Percentiles rank a stretch among this genome's conserved stretches.
Evolutionary conservation across 306 rosid species (phyloP).

Genomic region (Acacia confusa): DNA sequence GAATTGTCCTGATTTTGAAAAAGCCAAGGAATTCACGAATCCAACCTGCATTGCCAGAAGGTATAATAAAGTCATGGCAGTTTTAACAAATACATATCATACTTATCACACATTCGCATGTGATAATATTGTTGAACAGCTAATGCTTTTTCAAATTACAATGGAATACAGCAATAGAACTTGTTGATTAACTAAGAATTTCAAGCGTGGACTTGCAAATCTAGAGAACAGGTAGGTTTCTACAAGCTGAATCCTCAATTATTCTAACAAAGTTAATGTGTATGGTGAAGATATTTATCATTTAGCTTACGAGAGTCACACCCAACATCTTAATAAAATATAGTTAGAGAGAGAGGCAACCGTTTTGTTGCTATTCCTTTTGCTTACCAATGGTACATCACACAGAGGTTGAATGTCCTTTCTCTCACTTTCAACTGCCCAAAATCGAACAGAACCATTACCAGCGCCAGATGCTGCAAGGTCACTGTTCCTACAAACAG

Average conservation of each 20-base stretch:
- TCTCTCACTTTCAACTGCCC: conserved; percentile 69
- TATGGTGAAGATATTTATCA: background rate
- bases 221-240: background rate
- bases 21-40: conserved; percentile 86
- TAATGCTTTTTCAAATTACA: background rate
- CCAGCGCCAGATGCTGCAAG: conserved; percentile 98
- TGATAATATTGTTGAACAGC: background rate
- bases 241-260: background rate
- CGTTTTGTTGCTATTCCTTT: conserved; percentile 27
- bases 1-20: conserved; percentile 82
- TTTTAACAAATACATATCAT: conserved; percentile 18
- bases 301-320: background rate
- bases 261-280: background rate
- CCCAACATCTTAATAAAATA: background rate
- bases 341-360: background rate
- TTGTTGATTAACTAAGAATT: background rate
- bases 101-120: conserved; percentile 10
- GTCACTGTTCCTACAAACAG: conserved; percentile 82
- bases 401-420: conserved; percentile 57
- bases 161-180: background rate
- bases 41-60: conserved; percentile 66
- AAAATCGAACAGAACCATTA: conserved; percentile 76
- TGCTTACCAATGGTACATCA: conserved; percentile 77
- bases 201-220: background rate
- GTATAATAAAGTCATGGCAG: conserved; percentile 4